These are phyloP conservation scores for Tarenaya hassleriana DNA, from an alignment of 345 rosid genomes.

Conservation along the genomic window DNA sequence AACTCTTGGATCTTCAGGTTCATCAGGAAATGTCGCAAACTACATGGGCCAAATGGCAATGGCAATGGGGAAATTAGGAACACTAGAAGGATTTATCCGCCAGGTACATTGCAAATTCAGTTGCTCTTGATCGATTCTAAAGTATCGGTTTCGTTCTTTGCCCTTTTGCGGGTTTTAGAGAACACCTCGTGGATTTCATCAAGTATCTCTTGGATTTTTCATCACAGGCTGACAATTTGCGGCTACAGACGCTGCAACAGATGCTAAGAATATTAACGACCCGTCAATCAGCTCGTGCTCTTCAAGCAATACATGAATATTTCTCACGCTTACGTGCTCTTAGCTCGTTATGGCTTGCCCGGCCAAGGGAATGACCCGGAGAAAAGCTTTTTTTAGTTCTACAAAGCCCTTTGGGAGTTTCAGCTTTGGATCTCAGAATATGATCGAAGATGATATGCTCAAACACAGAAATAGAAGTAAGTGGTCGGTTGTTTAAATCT, in stretches of 20 bases:
- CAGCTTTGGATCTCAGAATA: too few relatives aligned
- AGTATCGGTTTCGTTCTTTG: too few relatives aligned
- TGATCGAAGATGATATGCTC: too few relatives aligned
- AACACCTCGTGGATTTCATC: too few relatives aligned
- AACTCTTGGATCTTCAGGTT: constrained; percentile 63
- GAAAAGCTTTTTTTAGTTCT: too few relatives aligned
- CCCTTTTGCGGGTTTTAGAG: too few relatives aligned
- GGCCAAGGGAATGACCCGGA: constrained; percentile 67
- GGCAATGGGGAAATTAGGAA: constrained; percentile 99
- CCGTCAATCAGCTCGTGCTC: constrained; percentile 87
- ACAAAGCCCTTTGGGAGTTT: too few relatives aligned
- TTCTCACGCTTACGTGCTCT: constrained; percentile 90
- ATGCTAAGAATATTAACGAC: constrained; percentile 88
- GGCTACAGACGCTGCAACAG: constrained; percentile 92
- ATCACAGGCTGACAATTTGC: constrained; percentile 86
- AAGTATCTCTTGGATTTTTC: not conserved
- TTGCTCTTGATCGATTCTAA: too few relatives aligned
- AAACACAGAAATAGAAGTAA: too few relatives aligned
- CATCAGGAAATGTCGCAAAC: constrained; percentile 85
- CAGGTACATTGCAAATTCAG: constrained; percentile 46
- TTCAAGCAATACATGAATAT: constrained; percentile 88
- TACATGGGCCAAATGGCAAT: constrained; percentile 99
- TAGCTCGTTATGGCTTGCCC: constrained; percentile 97
- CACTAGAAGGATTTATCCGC: constrained; percentile 89
- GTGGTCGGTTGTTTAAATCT: too few relatives aligned